These are phyloP conservation scores for Hibiscus trionum DNA, from an alignment of 345 rosid species.

Conservation along the genomic window DNA sequence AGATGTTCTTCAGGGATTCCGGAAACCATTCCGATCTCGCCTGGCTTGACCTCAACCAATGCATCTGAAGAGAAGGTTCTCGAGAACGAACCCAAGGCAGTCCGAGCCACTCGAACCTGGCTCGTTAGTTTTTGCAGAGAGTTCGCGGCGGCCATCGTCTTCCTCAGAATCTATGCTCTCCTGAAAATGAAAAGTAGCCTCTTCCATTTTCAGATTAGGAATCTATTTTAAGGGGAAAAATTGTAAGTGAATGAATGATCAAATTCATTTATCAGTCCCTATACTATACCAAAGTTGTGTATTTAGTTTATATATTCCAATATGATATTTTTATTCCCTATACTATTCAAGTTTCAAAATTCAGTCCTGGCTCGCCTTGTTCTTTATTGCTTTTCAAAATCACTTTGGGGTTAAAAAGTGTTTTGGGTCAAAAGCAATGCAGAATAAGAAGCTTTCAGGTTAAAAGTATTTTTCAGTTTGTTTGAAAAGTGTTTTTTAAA, in stretches of 20 bases:
- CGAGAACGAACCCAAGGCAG: slow-evolving; percentile 22
- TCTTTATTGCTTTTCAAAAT: too few relatives aligned
- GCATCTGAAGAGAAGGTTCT: slow-evolving; percentile 55
- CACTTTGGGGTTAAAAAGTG: too few relatives aligned
- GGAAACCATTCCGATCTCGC: slow-evolving; percentile 84
- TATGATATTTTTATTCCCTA: too few relatives aligned
- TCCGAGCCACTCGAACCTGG: slow-evolving; percentile 26
- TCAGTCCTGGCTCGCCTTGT: too few relatives aligned
- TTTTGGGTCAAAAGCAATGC: too few relatives aligned
- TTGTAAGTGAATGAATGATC: neutral
- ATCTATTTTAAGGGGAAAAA: neutral
- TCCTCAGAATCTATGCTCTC: neutral
- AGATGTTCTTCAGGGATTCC: slow-evolving; percentile 92
- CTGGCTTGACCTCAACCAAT: slow-evolving; percentile 63
- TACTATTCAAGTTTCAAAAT: too few relatives aligned
- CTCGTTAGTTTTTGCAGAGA: slow-evolving; percentile 40
- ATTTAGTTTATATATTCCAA: neutral
- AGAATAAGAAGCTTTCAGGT: too few relatives aligned
- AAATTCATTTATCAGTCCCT: neutral
- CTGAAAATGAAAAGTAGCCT: neutral
- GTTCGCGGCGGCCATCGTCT: slow-evolving; percentile 54
- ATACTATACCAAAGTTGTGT: too few relatives aligned
- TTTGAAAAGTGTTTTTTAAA: too few relatives aligned
- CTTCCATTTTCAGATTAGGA: neutral
- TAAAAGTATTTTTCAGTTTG: too few relatives aligned